Conservation (phyloP, 352 stramenopile genomes). For the Halophytophthora polymorphica region DNA sequence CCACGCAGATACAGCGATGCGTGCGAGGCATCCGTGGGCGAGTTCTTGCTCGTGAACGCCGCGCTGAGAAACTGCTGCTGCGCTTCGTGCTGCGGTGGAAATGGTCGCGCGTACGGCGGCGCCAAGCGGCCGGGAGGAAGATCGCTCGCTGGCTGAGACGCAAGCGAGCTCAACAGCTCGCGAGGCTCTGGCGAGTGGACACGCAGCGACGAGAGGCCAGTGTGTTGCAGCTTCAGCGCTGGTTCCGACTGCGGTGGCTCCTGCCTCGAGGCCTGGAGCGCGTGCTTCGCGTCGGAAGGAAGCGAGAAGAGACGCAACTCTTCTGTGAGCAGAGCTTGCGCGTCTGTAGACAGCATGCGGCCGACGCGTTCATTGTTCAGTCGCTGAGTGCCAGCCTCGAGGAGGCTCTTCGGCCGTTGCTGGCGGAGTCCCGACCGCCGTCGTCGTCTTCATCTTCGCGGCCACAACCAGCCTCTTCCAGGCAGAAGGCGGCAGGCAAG, state of each 20-base stretch:
- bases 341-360: slow-evolving; percentile 40
- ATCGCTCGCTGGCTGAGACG: slow-evolving; percentile 39
- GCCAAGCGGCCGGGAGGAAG: slow-evolving; percentile 20
- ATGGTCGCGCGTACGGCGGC: slow-evolving; percentile 21
- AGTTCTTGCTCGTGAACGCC: slow-evolving; percentile 13
- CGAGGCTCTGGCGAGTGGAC: slow-evolving; percentile 35
- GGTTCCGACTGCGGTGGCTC: slow-evolving; percentile 26
- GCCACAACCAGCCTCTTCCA: slow-evolving; percentile 9
- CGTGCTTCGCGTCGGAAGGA: slow-evolving; percentile 16
- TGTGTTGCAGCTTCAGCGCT: slow-evolving; percentile 25
- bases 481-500: slow-evolving; percentile 6
- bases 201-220: slow-evolving; percentile 18
- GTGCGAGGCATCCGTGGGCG: slow-evolving; percentile 28
- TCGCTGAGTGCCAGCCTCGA: slow-evolving; percentile 21
- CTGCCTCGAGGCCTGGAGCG: slow-evolving; percentile 14
- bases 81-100: slow-evolving; percentile 34
- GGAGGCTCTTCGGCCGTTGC: slow-evolving; percentile 19
- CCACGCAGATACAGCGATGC: slow-evolving; percentile 33
- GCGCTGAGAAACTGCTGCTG: slow-evolving; percentile 25
- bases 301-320: slow-evolving; percentile 22
- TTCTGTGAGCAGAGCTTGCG: slow-evolving; percentile 39
- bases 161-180: slow-evolving; percentile 29
- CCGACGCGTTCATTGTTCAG: slow-evolving; percentile 31
- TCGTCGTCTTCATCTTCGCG: slow-evolving; percentile 11
- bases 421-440: slow-evolving; percentile 2